A percentile compares a stretch with the other conserved stretches of the same genome.
These are phyloP conservation scores for Sedum album DNA, from an alignment of 164 flowering plant species.

Conservation along the genomic window DNA sequence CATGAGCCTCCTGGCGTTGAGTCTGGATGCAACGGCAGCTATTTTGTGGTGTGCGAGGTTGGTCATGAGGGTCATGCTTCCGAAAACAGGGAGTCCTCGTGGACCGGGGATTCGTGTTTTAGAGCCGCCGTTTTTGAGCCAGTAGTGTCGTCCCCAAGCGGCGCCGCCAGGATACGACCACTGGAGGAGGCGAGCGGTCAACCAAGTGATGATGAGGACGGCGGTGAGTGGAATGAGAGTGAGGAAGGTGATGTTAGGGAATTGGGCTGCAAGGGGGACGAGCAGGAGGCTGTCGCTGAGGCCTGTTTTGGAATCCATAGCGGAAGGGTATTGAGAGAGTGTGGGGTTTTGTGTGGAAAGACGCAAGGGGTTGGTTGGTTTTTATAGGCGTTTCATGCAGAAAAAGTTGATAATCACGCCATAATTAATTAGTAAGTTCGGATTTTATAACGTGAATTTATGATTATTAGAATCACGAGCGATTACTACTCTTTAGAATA, in stretches of 20 bases:
- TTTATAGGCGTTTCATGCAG: not conserved
- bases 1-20: slow-evolving; percentile 41
- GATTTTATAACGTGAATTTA: too few relatives aligned
- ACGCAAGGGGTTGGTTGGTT: not conserved
- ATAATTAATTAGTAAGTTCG: too few relatives aligned
- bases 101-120: slow-evolving; percentile 43
- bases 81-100: slow-evolving; percentile 23
- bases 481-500: too few relatives aligned
- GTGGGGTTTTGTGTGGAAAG: not conserved
- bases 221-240: not conserved
- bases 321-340: not conserved
- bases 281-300: not conserved
- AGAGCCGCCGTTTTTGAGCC: not conserved
- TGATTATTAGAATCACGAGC: too few relatives aligned
- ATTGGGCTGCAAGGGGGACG: not conserved
- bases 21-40: slow-evolving; percentile 19
- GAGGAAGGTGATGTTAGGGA: not conserved
- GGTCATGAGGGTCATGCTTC: slow-evolving; percentile 27
- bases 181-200: slow-evolving; percentile 22
- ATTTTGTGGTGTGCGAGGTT: slow-evolving; percentile 44
- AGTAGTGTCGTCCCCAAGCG: slow-evolving; percentile 27
- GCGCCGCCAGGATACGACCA: slow-evolving; percentile 61
- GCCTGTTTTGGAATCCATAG: slow-evolving; percentile 4
- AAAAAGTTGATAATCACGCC: too few relatives aligned
- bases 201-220: slow-evolving; percentile 14